Percentiles rank a stretch among this genome's conserved stretches.
These are phyloP conservation scores for Phaeosphaeria sp. DNA, from an alignment of 2,329 filamentous ascomycete species.

Conservation along the genomic window DNA sequence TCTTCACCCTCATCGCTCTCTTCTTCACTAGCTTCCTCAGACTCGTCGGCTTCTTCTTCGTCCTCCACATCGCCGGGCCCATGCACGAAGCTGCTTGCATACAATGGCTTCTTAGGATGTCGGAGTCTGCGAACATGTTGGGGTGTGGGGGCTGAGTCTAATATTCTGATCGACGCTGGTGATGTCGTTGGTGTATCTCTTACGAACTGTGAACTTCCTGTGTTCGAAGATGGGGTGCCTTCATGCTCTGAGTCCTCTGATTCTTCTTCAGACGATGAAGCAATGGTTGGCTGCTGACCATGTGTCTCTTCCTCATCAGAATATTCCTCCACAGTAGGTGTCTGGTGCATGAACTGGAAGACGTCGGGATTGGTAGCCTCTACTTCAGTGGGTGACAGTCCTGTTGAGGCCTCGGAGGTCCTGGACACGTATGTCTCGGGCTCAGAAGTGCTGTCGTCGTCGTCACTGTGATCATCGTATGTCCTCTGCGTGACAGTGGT, in stretches of 20 bases:
- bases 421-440: slow-evolving; percentile 25
- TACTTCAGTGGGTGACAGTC: slow-evolving; percentile 22
- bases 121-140: slow-evolving; percentile 18
- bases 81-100: slow-evolving; percentile 41
- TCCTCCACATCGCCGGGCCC: slow-evolving; percentile 25
- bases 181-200: slow-evolving; percentile 38
- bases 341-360: slow-evolving; percentile 36
- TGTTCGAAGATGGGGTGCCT: slow-evolving; percentile 28
- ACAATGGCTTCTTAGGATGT: slow-evolving; percentile 36
- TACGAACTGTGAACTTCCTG: slow-evolving; percentile 20
- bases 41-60: slow-evolving; percentile 15
- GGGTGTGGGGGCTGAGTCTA: slow-evolving; percentile 13
- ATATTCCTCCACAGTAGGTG: slow-evolving; percentile 13
- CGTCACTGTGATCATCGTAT: slow-evolving; percentile 44
- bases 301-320: slow-evolving; percentile 15
- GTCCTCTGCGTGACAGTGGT: slow-evolving; percentile 55
- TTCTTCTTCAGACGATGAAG: slow-evolving; percentile 18
- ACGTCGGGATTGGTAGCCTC: slow-evolving; percentile 30
- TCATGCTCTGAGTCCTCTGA: slow-evolving; percentile 28
- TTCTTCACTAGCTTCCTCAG: slow-evolving; percentile 17
- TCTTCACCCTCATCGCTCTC: slow-evolving; percentile 27
- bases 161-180: slow-evolving; percentile 31
- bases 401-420: slow-evolving; percentile 14
- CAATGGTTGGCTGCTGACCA: slow-evolving; percentile 11
- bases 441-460: slow-evolving; percentile 14